Conservation (phyloP, 495 filamentous ascomycete genomes). For the Hypomontagnella submonticulosa region DNA sequence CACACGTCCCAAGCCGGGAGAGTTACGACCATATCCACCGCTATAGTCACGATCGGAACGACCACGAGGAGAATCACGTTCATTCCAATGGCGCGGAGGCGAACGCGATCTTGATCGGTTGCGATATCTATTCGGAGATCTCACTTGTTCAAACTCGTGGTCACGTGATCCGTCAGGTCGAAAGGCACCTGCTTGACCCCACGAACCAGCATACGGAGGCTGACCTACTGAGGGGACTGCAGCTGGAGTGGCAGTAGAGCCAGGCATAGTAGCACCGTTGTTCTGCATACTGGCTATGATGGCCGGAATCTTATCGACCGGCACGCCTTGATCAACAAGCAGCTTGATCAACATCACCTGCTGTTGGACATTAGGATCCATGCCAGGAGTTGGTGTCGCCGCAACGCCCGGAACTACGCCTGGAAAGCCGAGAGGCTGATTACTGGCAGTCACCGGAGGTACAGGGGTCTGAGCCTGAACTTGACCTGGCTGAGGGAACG, state of each 20-base stretch:
- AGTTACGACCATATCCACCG: slow-evolving; percentile 56
- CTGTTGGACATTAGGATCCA: slow-evolving; percentile 65
- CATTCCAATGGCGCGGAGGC: slow-evolving; percentile 74
- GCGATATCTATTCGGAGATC: slow-evolving; percentile 69
- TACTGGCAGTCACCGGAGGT: slow-evolving; percentile 62
- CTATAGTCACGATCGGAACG: slow-evolving; percentile 52
- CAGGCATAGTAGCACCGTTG: slow-evolving; percentile 37
- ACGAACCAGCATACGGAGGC: slow-evolving; percentile 41
- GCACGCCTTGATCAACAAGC: slow-evolving; percentile 57
- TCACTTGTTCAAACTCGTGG: slow-evolving; percentile 64
- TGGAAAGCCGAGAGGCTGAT: slow-evolving; percentile 50
- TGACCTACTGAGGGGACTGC: slow-evolving; percentile 40
- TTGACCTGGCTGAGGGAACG: slow-evolving; percentile 61
- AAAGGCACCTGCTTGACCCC: slow-evolving; percentile 51
- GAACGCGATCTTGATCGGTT: slow-evolving; percentile 79
- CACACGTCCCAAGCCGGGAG: slow-evolving; percentile 67
- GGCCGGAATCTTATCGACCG: slow-evolving; percentile 58
- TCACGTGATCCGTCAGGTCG: slow-evolving; percentile 69
- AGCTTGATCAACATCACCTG: slow-evolving; percentile 65
- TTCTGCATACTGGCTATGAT: slow-evolving; percentile 58
- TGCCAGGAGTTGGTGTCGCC: slow-evolving; percentile 55
- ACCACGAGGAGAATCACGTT: slow-evolving; percentile 55
- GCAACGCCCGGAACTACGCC: slow-evolving; percentile 50
- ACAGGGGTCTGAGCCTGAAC: slow-evolving; percentile 45
- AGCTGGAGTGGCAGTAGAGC: slow-evolving; percentile 39